A percentile compares a stretch with the other conserved stretches of the same genome.
Evolutionary conservation across 1,139 yeast genomes (phyloP).

Genomic region (Sugiyamaella novakii): DNA sequence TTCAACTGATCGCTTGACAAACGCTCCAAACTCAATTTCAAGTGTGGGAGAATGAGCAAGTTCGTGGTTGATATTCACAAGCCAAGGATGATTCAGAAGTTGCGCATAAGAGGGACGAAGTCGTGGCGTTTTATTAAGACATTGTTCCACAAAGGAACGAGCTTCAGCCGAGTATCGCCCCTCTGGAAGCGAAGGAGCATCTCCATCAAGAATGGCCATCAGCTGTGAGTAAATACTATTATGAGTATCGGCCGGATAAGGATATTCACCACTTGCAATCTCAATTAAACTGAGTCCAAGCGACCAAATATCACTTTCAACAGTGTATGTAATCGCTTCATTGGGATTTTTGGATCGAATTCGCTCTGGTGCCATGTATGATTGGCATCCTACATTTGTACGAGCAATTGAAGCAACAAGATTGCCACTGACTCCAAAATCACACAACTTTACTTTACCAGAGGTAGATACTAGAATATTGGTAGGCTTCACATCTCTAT

Average conservation of each 20-base stretch:
- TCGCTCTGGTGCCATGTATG: constrained; percentile 99
- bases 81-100: constrained; percentile 81
- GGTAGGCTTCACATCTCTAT: constrained; percentile 96
- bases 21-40: constrained; percentile 49
- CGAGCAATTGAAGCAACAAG: constrained; percentile 93
- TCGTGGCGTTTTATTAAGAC: constrained; percentile 80
- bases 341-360: constrained; percentile 58
- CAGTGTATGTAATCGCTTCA: constrained; percentile 79
- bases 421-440: constrained; percentile 95
- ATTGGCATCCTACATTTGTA: constrained; percentile 97
- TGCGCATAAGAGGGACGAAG: constrained; percentile 81
- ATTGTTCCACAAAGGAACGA: constrained; percentile 72
- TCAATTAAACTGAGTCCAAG: constrained; percentile 87
- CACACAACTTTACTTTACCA: constrained; percentile 91
- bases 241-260: constrained; percentile 93
- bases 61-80: constrained; percentile 51
- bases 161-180: constrained; percentile 71
- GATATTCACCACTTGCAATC: constrained; percentile 87
- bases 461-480: constrained; percentile 75
- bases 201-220: constrained; percentile 95
- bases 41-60: constrained; percentile 26
- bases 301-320: constrained; percentile 96
- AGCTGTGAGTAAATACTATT: constrained; percentile 88
- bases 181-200: constrained; percentile 74
- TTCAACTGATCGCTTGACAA: constrained; percentile 39